Conservation (phyloP, 2,329 filamentous ascomycete genomes). For the Penicillium olsonii region DNA sequence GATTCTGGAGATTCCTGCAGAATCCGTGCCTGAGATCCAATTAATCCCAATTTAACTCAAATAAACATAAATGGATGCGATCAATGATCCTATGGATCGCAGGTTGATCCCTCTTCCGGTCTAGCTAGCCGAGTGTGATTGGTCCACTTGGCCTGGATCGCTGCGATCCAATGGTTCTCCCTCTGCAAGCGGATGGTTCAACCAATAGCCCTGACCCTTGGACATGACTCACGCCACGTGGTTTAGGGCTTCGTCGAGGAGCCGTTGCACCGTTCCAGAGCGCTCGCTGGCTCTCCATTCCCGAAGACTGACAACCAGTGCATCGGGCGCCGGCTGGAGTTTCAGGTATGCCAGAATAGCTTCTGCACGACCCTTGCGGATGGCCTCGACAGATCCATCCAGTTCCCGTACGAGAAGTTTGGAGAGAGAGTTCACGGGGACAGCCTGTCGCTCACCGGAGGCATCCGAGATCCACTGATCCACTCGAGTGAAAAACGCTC, state of each 20-base stretch:
- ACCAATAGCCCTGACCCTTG: not conserved
- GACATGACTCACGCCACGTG: slow-evolving; percentile 7
- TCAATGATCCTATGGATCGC: not conserved
- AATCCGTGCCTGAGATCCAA: not conserved
- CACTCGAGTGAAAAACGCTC: slow-evolving; percentile 34
- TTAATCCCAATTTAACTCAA: not conserved
- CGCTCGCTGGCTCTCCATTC: slow-evolving; percentile 43
- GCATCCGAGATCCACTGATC: slow-evolving; percentile 23
- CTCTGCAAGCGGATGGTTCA: not conserved
- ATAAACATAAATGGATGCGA: not conserved
- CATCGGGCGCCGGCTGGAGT: slow-evolving; percentile 22
- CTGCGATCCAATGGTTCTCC: not conserved
- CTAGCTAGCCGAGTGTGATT: not conserved
- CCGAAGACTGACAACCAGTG: slow-evolving; percentile 23
- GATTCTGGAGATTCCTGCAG: not conserved
- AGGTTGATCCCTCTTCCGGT: not conserved
- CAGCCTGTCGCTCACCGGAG: slow-evolving; percentile 27
- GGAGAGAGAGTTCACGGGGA: slow-evolving; percentile 30
- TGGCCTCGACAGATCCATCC: slow-evolving; percentile 37
- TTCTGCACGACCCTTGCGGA: slow-evolving; percentile 41
- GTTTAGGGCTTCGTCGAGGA: slow-evolving; percentile 35
- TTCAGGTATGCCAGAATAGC: slow-evolving; percentile 36
- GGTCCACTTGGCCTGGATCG: not conserved
- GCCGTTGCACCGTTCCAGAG: slow-evolving; percentile 38
- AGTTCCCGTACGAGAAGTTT: slow-evolving; percentile 35